Conservation (phyloP, 2,329 filamentous ascomycete species). For the Neophaeococcomyces mojaviensis region DNA sequence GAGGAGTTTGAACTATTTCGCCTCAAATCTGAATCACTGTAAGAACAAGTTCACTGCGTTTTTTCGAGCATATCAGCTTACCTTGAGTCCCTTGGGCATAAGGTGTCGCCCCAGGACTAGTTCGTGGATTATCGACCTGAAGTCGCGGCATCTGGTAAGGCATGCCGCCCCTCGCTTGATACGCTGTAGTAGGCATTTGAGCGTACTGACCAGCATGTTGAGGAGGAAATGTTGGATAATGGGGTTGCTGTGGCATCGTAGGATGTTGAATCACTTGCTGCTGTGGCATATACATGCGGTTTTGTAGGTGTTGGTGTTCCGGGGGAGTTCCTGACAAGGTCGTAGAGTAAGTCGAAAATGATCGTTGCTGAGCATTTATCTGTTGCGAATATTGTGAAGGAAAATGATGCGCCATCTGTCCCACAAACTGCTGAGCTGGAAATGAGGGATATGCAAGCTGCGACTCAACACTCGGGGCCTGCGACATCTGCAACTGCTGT, state of each 20-base stretch:
- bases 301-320: neutral
- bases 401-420: slow-evolving; percentile 23
- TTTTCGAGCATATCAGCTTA: slow-evolving; percentile 6
- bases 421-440: slow-evolving; percentile 20
- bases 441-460: neutral
- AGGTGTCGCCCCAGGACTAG: slow-evolving; percentile 4
- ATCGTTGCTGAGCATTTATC: neutral
- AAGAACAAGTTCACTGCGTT: neutral
- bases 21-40: slow-evolving; percentile 4
- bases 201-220: neutral
- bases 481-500: slow-evolving; percentile 1
- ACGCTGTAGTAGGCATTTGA: neutral
- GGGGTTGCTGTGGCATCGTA: slow-evolving; percentile 7
- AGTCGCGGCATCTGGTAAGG: slow-evolving; percentile 18
- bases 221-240: slow-evolving; percentile 1
- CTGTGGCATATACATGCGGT: neutral
- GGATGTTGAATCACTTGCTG: neutral
- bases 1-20: slow-evolving; percentile 23
- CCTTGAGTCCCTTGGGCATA: slow-evolving; percentile 16
- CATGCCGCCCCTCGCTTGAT: slow-evolving; percentile 8
- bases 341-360: slow-evolving; percentile 1
- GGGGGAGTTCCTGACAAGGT: neutral
- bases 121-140: slow-evolving; percentile 13
- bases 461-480: neutral
- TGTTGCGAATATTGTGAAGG: slow-evolving; percentile 18